These are phyloP conservation scores for Kodamaea arcana DNA, from an alignment of 1,139 yeast species.

Conservation along the genomic window DNA sequence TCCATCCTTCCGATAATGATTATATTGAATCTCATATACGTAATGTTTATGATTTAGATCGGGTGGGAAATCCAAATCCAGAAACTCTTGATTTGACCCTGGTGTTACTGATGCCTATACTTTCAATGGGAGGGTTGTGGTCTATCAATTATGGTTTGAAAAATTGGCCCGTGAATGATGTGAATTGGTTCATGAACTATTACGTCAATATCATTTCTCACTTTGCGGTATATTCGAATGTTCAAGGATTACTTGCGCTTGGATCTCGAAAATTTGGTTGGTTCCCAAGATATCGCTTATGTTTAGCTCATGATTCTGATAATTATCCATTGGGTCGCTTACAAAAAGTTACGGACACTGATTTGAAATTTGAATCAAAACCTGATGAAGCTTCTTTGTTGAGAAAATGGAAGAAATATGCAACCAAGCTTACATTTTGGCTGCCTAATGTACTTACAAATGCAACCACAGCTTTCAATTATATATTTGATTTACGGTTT, in stretches of 20 bases:
- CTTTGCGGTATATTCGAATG: constrained; percentile 1
- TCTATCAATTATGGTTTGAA: constrained; percentile 34
- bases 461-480: constrained; percentile 21
- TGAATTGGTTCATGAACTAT: constrained; percentile 26
- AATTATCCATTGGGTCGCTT: constrained; percentile 21
- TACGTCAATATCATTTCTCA: constrained; percentile 21
- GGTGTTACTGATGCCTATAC: constrained; percentile 38
- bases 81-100: constrained; percentile 14
- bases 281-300: constrained; percentile 17
- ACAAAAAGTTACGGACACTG: constrained; percentile 10
- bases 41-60: constrained; percentile 15
- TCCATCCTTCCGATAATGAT: constrained; percentile 48
- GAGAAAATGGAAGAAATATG: constrained; percentile 12
- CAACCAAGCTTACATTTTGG: constrained; percentile 16
- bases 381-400: constrained; percentile 15
- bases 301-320: constrained; percentile 17
- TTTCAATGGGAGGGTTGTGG: constrained; percentile 32
- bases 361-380: constrained; percentile 3
- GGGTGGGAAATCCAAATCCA: constrained; percentile 8
- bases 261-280: constrained; percentile 6
- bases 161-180: constrained; percentile 18
- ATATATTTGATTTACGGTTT: constrained; percentile 31
- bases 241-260: not conserved
- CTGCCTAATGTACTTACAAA: constrained; percentile 6
- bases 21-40: constrained; percentile 16